phyloP scores from a whole-genome alignment of 768 basidiomycete species.

The Mycena capillaripes region DNA sequence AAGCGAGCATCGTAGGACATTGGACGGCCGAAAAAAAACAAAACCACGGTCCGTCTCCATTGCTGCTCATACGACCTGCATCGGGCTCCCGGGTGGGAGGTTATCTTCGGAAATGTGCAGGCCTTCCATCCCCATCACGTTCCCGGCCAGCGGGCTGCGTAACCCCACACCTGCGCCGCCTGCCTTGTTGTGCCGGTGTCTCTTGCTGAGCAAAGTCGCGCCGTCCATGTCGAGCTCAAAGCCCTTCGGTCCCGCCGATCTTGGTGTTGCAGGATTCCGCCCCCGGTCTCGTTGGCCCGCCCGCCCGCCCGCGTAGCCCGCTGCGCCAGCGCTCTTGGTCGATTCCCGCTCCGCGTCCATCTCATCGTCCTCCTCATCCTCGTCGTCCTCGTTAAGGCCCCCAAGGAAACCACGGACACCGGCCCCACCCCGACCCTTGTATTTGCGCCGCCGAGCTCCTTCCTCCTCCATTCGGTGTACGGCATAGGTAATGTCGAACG shows the following conservation, averaged over 20 bases:
- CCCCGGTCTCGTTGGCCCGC: conserved; percentile 45
- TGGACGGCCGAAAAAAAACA: conserved; percentile 1
- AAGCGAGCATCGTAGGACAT: neutral
- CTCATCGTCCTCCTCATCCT: conserved; percentile 74
- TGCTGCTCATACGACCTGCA: conserved; percentile 37
- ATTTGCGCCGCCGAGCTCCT: conserved; percentile 87
- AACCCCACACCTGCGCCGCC: conserved; percentile 39
- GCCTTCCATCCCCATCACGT: conserved; percentile 44
- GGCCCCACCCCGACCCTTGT: conserved; percentile 83
- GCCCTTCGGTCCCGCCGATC: conserved; percentile 36
- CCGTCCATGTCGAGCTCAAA: conserved; percentile 92
- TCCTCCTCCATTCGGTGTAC: conserved; percentile 99
- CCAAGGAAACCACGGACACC: conserved; percentile 84
- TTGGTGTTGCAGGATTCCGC: conserved; percentile 18
- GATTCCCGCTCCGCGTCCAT: conserved; percentile 60
- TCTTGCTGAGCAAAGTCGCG: conserved; percentile 87
- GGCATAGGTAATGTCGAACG: conserved; percentile 98
- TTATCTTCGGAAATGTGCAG: conserved; percentile 39
- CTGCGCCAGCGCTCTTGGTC: conserved; percentile 47
- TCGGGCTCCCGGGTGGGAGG: conserved; percentile 41
- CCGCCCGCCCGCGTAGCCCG: conserved; percentile 47
- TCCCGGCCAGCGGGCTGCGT: conserved; percentile 52
- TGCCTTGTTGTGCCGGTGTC: conserved; percentile 60
- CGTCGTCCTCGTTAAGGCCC: conserved; percentile 95
- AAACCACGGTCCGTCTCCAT: neutral